phyloP scores from a whole-genome alignment of 2,329 filamentous ascomycete species.

The Calonectria pauciramosa region DNA sequence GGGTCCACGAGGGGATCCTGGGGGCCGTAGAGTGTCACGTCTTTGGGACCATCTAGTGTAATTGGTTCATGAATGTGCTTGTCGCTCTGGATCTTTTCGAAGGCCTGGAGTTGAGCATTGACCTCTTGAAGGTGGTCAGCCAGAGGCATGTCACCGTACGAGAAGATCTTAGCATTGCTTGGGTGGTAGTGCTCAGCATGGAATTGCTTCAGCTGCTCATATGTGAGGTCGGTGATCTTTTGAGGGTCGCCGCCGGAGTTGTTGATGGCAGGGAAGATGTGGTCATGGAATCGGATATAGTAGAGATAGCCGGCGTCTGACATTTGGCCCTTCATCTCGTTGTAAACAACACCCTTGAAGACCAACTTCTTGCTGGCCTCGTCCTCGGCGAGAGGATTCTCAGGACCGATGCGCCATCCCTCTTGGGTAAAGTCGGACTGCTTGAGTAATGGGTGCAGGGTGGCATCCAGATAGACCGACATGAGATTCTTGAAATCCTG shows the following conservation, averaged over 20 bases:
- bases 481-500: constrained; percentile 97
- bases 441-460: constrained; percentile 89
- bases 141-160: constrained; percentile 94
- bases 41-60: constrained; percentile 76
- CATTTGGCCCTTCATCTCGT: constrained; percentile 99
- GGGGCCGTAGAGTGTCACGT: constrained; percentile 82
- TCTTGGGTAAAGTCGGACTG: constrained; percentile 95
- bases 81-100: constrained; percentile 79
- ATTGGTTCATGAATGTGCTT: constrained; percentile 83
- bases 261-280: constrained; percentile 93
- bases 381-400: constrained; percentile 78
- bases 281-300: constrained; percentile 95
- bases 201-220: constrained; percentile 89
- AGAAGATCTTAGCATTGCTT: constrained; percentile 95
- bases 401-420: constrained; percentile 95
- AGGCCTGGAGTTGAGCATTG: constrained; percentile 79
- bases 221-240: constrained; percentile 95
- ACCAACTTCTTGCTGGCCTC: constrained; percentile 78
- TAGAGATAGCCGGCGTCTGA: constrained; percentile 96
- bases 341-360: constrained; percentile 98
- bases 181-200: constrained; percentile 96
- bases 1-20: constrained; percentile 88
- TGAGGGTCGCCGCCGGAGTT: constrained; percentile 97
- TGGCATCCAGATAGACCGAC: constrained; percentile 96
- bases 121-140: constrained; percentile 85